Conservation (phyloP, 2,329 filamentous ascomycete genomes). For the Ilyonectria destructans region DNA sequence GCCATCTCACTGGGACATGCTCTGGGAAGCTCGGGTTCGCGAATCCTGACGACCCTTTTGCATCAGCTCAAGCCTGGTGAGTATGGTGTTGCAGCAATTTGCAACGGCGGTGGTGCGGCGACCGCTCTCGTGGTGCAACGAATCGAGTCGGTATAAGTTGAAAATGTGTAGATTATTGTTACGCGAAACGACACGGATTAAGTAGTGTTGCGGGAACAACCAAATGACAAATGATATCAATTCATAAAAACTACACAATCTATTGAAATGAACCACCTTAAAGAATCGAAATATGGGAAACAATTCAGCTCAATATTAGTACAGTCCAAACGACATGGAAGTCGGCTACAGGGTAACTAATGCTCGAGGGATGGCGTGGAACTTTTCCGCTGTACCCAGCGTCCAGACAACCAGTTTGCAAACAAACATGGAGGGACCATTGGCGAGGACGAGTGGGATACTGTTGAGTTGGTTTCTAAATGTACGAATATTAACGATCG, state of each 20-base stretch:
- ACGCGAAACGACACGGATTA: conserved; percentile 6
- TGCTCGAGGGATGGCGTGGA: not conserved
- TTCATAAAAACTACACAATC: conserved; percentile 2
- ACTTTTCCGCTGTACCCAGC: not conserved
- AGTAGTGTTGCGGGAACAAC: not conserved
- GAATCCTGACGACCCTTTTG: conserved; percentile 90
- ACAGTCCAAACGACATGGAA: no score
- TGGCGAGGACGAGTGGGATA: no score
- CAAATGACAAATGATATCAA: not conserved
- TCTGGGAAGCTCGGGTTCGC: conserved; percentile 91
- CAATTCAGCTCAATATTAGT: not conserved
- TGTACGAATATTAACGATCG: no score
- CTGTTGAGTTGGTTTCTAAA: no score
- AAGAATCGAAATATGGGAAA: not conserved
- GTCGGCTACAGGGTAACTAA: not conserved
- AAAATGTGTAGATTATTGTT: conserved; percentile 3
- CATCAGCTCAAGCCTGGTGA: conserved; percentile 94
- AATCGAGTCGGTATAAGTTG: conserved; percentile 71
- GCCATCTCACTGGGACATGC: conserved; percentile 95
- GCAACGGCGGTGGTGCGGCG: conserved; percentile 95
- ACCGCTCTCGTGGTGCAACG: conserved; percentile 93
- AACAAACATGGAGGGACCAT: not conserved
- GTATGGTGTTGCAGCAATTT: conserved; percentile 96
- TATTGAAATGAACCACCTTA: no score
- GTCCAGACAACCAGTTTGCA: not conserved